These are phyloP conservation scores for Candida piceae DNA, from an alignment of 805 yeast genomes.

Conservation along the genomic window DNA sequence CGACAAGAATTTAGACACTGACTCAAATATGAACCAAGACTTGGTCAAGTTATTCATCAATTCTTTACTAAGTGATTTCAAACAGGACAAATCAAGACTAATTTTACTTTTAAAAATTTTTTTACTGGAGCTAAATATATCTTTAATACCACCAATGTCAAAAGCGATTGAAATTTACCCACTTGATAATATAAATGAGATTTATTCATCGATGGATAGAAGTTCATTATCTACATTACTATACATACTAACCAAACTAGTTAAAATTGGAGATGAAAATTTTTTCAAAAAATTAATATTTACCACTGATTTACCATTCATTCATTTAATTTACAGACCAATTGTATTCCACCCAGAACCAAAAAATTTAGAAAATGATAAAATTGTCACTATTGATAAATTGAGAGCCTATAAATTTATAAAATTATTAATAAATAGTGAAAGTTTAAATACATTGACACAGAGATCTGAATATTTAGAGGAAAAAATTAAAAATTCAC, in stretches of 20 bases:
- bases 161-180: conserved; percentile 2
- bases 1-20: background rate
- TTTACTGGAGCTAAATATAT: conserved; percentile 8
- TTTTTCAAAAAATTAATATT: conserved; percentile 5
- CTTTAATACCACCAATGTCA: conserved; percentile 12
- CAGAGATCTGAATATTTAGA: conserved; percentile 2
- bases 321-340: conserved; percentile 11
- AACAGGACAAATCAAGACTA: conserved; percentile 6
- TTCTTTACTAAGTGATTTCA: background rate
- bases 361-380: conserved; percentile 5
- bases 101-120: conserved; percentile 10
- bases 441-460: background rate
- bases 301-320: conserved; percentile 9
- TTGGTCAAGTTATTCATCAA: conserved; percentile 5
- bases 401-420: conserved; percentile 5
- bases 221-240: conserved; percentile 10
- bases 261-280: conserved; percentile 1
- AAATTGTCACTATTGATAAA: conserved; percentile 8
- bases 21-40: background rate
- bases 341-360: conserved; percentile 5
- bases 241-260: conserved; percentile 3
- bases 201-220: conserved; percentile 10
- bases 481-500: conserved; percentile 2
- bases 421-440: background rate
- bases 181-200: conserved; percentile 1